Conservation (phyloP, 768 basidiomycete species). For the Mrakia blollopis region DNA sequence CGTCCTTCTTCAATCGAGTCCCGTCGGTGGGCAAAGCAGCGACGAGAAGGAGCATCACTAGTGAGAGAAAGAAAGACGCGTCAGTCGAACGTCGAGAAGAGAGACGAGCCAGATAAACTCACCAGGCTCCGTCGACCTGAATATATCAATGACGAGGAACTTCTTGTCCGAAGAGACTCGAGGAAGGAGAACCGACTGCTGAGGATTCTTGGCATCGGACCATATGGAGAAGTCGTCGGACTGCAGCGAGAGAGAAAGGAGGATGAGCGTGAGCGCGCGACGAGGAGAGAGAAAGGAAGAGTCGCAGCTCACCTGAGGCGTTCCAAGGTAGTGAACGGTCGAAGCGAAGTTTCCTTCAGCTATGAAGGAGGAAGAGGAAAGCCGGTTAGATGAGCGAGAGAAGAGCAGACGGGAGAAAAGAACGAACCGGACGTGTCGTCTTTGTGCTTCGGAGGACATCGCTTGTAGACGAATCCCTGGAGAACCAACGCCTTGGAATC, state of each 20-base stretch:
- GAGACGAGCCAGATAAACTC: too few species aligned
- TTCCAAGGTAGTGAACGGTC: constrained; percentile 23
- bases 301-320: constrained; percentile 13
- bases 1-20: not conserved
- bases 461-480: constrained; percentile 29
- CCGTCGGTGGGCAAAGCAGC: not conserved
- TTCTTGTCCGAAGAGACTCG: constrained; percentile 23
- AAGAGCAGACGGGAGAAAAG: too few species aligned
- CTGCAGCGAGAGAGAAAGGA: not conserved
- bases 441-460: constrained; percentile 12
- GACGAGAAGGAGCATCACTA: not conserved
- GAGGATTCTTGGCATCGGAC: constrained; percentile 13
- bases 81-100: not conserved
- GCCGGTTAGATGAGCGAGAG: too few species aligned
- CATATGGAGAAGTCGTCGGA: constrained; percentile 13
- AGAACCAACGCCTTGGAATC: not conserved
- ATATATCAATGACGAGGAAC: constrained; percentile 20
- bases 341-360: constrained; percentile 26
- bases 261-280: not conserved
- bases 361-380: not conserved
- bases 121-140: constrained; percentile 7
- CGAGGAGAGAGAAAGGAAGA: not conserved
- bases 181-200: constrained; percentile 24
- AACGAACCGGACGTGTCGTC: constrained; percentile 22
- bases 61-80: not conserved